Percentiles rank a stretch among this genome's conserved stretches.
Evolutionary conservation across 768 basidiomycete genomes (phyloP).

Genomic region (Phylloporus arenicola): DNA sequence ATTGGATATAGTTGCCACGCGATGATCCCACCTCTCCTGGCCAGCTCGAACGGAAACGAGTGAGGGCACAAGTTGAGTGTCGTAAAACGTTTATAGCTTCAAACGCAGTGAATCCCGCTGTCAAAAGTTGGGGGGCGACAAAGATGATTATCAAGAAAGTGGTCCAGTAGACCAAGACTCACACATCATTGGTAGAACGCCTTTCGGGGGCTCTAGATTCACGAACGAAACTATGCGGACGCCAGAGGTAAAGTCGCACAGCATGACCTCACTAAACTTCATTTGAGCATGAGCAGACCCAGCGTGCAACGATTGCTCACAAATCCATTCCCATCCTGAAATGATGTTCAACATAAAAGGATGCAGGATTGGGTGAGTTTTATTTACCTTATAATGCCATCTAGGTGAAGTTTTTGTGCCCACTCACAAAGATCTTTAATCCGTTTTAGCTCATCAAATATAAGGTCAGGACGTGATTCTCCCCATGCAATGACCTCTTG

Average conservation of each 20-base stretch:
- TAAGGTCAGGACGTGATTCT: slow-evolving; percentile 10
- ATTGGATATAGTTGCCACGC: slow-evolving; percentile 8
- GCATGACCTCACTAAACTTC: slow-evolving; percentile 41
- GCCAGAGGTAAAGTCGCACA: slow-evolving; percentile 42
- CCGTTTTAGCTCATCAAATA: slow-evolving; percentile 30
- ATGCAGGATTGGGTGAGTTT: not conserved
- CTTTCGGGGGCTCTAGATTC: slow-evolving; percentile 19
- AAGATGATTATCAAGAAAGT: not conserved
- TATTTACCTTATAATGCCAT: slow-evolving; percentile 43
- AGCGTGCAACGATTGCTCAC: slow-evolving; percentile 25
- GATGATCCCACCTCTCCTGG: slow-evolving; percentile 15
- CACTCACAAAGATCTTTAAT: slow-evolving; percentile 39
- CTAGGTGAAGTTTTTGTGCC: slow-evolving; percentile 37
- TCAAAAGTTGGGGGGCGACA: not conserved
- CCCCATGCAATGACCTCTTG: slow-evolving; percentile 49
- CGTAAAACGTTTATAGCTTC: slow-evolving; percentile 13
- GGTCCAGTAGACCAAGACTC: not conserved
- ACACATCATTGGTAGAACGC: not conserved
- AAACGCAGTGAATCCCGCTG: not conserved
- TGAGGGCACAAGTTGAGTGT: slow-evolving; percentile 9
- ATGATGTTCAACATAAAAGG: not conserved
- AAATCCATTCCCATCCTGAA: slow-evolving; percentile 40
- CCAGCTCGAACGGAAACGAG: slow-evolving; percentile 3
- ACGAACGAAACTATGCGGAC: slow-evolving; percentile 37
- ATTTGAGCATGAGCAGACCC: not conserved